Conservation (phyloP, 805 yeast species). For the Ogataea degrootiae region DNA sequence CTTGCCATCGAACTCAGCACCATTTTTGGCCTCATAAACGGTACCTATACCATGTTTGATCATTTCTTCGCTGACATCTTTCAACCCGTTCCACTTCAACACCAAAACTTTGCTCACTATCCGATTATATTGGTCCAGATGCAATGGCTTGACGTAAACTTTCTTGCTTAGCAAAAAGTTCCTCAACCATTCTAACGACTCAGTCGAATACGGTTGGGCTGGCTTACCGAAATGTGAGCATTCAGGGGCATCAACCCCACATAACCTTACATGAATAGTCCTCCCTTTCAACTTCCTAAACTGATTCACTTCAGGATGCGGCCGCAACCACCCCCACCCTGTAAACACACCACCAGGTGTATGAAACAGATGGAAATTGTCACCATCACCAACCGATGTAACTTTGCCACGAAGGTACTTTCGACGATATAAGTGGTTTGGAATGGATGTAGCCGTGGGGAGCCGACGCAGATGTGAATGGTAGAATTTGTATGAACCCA, state of each 20-base stretch:
- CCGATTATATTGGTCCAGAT: conserved; percentile 84
- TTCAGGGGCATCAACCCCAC: conserved; percentile 98
- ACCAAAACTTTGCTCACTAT: conserved; percentile 74
- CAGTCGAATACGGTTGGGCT: conserved; percentile 82
- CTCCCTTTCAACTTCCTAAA: conserved; percentile 46
- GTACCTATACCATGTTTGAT: conserved; percentile 75
- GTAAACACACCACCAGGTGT: conserved; percentile 84
- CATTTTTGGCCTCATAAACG: conserved; percentile 76
- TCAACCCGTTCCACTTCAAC: conserved; percentile 60
- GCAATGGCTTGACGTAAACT: conserved; percentile 72
- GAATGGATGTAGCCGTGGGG: conserved; percentile 46
- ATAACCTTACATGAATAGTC: conserved; percentile 76
- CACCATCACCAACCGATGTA: conserved; percentile 93
- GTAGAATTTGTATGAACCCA: conserved; percentile 43
- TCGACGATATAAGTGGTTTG: conserved; percentile 37
- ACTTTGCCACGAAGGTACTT: conserved; percentile 64
- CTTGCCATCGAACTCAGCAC: conserved; percentile 82
- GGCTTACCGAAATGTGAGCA: conserved; percentile 91
- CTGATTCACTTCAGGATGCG: conserved; percentile 50
- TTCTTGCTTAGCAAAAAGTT: conserved; percentile 57
- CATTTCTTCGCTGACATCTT: conserved; percentile 87
- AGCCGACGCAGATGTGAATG: conserved; percentile 44
- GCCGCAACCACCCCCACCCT: conserved; percentile 93
- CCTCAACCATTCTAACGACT: conserved; percentile 77
- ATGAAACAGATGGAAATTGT: conserved; percentile 87